Percentiles rank a stretch among this genome's conserved stretches.
Conservation (phyloP, 164 flowering plant genomes). For the Litsea cubeba region DNA sequence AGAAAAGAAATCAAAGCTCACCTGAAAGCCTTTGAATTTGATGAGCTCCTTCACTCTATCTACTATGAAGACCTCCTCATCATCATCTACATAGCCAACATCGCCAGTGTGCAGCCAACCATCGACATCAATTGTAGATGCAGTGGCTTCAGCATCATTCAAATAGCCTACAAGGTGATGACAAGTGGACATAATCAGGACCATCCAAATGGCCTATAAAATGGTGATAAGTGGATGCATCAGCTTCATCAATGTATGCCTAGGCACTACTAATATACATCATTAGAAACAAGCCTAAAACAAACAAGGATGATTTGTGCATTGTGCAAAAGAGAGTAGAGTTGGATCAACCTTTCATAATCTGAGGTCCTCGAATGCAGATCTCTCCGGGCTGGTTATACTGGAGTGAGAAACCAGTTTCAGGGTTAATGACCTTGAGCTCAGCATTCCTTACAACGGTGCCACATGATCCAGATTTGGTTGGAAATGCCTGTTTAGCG, state of each 20-base stretch:
- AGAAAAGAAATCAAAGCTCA: not conserved
- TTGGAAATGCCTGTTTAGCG: slow-evolving; percentile 59
- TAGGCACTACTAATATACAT: not conserved
- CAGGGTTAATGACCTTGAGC: slow-evolving; percentile 66
- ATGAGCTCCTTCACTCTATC: slow-evolving; percentile 84
- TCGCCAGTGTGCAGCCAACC: slow-evolving; percentile 96
- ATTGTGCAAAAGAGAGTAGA: not conserved
- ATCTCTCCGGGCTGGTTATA: slow-evolving; percentile 72
- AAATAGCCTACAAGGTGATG: slow-evolving; percentile 42
- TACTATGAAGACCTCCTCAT: slow-evolving; percentile 71
- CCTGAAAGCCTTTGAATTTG: slow-evolving; percentile 87
- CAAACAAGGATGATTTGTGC: not conserved
- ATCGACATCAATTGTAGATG: slow-evolving; percentile 53
- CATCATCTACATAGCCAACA: slow-evolving; percentile 74
- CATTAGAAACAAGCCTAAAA: not conserved
- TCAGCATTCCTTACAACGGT: slow-evolving; percentile 73
- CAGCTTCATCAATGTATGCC: too few species aligned
- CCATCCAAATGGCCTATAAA: not conserved
- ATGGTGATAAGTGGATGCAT: too few species aligned
- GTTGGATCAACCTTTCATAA: slow-evolving; percentile 61
- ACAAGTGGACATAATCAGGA: not conserved
- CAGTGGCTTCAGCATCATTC: slow-evolving; percentile 61
- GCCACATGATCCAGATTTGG: slow-evolving; percentile 82
- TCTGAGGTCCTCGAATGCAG: slow-evolving; percentile 61
- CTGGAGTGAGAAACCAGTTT: slow-evolving; percentile 48